Percentiles rank a stretch among this genome's conserved stretches.
These are phyloP conservation scores for Dictyostelium firmibasis DNA, from an alignment of 78 protist genomes.

Conservation along the genomic window DNA sequence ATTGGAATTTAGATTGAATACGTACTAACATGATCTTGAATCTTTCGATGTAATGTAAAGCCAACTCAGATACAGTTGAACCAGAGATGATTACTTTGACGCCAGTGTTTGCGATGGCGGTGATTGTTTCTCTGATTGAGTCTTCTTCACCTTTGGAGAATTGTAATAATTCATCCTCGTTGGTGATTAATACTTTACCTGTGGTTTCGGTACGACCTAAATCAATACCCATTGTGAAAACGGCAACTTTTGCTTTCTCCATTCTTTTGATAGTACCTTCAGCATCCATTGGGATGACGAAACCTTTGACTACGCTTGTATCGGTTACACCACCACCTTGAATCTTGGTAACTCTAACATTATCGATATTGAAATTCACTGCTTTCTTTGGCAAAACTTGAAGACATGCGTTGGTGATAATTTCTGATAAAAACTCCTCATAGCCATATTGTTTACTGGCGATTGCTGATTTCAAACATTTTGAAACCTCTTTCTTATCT, in stretches of 20 bases:
- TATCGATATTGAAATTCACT: constrained; percentile 98
- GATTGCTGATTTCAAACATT: constrained; percentile 86
- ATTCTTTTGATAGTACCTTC: constrained; percentile 89
- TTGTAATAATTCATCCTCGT: constrained; percentile 91
- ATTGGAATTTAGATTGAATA: constrained; percentile 96
- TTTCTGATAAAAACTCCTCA: constrained; percentile 89
- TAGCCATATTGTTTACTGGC: constrained; percentile 96
- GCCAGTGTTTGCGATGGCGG: constrained; percentile 95
- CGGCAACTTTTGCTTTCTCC: constrained; percentile 94
- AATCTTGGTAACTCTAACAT: constrained; percentile 97
- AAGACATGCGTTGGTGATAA: constrained; percentile 95
- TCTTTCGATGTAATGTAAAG: constrained; percentile 96
- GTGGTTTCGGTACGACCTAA: constrained; percentile 96
- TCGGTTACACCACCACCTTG: constrained; percentile 92
- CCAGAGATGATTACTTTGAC: constrained; percentile 94
- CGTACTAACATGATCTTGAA: constrained; percentile 92
- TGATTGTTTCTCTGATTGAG: constrained; percentile 84
- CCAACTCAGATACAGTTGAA: constrained; percentile 94
- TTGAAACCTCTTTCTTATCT: constrained; percentile 45
- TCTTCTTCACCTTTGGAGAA: constrained; percentile 94
- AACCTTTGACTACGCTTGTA: constrained; percentile 92
- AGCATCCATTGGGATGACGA: constrained; percentile 90
- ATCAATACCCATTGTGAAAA: constrained; percentile 94
- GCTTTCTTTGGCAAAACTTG: constrained; percentile 86
- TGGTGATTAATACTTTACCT: constrained; percentile 96